These are phyloP conservation scores for Penicillium brasilianum DNA, from an alignment of 2,329 filamentous ascomycete genomes.

Conservation along the genomic window DNA sequence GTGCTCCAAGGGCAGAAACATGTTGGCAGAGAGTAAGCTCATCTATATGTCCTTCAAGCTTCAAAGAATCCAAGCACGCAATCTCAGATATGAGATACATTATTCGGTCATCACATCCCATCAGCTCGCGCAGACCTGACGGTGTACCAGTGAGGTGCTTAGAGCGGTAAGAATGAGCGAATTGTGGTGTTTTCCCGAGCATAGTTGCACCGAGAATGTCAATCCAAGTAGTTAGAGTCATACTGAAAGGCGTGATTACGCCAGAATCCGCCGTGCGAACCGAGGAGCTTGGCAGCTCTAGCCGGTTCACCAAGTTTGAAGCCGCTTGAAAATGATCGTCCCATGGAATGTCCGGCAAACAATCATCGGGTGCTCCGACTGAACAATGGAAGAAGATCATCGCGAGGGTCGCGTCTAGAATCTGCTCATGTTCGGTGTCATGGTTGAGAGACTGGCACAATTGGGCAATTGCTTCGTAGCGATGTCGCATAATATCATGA, in stretches of 20 bases:
- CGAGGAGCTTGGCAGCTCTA: constrained; percentile 75
- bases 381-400: constrained; percentile 97
- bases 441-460: constrained; percentile 80
- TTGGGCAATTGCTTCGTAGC: constrained; percentile 83
- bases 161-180: constrained; percentile 93
- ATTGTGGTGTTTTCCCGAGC: constrained; percentile 80
- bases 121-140: constrained; percentile 85
- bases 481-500: constrained; percentile 89
- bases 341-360: constrained; percentile 91
- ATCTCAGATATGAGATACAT: constrained; percentile 99
- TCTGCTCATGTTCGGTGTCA: constrained; percentile 83
- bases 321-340: constrained; percentile 95
- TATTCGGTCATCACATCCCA: constrained; percentile 96
- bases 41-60: constrained; percentile 76
- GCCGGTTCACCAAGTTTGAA: constrained; percentile 80
- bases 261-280: constrained; percentile 40
- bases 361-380: constrained; percentile 83
- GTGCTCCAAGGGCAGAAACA: constrained; percentile 82
- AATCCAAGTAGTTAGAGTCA: constrained; percentile 88
- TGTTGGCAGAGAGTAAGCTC: constrained; percentile 86
- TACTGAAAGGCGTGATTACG: constrained; percentile 73
- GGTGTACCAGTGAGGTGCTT: constrained; percentile 73
- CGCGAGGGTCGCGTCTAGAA: constrained; percentile 87
- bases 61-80: constrained; percentile 89
- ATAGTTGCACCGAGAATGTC: constrained; percentile 96